Evolutionary conservation across 2,329 filamentous ascomycete genomes (phyloP).

Genomic region (Calonectria naviculata): DNA sequence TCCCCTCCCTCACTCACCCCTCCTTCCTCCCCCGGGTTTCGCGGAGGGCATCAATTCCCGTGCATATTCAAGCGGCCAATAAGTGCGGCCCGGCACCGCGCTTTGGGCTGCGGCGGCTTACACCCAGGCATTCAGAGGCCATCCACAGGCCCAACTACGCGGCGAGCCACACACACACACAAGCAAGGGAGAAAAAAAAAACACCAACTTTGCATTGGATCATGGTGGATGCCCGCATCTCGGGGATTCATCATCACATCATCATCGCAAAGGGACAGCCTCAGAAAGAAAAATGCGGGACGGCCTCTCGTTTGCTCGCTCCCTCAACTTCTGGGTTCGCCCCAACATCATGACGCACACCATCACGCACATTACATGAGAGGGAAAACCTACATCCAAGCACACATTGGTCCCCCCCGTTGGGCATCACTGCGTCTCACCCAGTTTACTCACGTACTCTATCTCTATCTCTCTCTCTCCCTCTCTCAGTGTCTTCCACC

Average conservation of each 20-base stretch:
- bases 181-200: neutral
- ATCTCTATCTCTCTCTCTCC: slow-evolving; percentile 7
- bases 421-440: slow-evolving; percentile 40
- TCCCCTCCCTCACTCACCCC: neutral
- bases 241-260: neutral
- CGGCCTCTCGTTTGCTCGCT: neutral
- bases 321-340: neutral
- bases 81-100: neutral
- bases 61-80: neutral
- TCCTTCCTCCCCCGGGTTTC: neutral
- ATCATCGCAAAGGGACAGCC: neutral
- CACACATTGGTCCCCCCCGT: slow-evolving; percentile 21
- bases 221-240: neutral
- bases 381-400: neutral
- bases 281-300: neutral
- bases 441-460: no score
- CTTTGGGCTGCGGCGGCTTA: slow-evolving; percentile 15
- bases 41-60: neutral
- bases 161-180: neutral
- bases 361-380: neutral
- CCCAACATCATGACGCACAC: neutral
- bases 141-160: neutral
- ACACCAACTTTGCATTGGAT: neutral
- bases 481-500: no score
- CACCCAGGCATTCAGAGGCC: slow-evolving; percentile 8